Base-by-base conservation (phyloP, 2,329 filamentous ascomycete species). In the Clarireedia hainanense region DNA sequence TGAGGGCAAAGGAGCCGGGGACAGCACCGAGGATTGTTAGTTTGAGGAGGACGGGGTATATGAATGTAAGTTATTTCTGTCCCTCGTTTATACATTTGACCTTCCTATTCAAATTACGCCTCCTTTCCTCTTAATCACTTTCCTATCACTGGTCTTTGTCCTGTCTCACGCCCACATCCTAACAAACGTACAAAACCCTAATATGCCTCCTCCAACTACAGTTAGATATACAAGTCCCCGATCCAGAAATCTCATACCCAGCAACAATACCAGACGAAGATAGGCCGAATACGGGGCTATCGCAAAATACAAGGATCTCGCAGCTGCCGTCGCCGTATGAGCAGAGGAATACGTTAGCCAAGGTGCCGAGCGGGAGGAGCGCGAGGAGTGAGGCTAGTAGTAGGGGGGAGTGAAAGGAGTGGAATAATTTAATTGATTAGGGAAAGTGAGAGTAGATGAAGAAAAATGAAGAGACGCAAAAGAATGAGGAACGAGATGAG, bases 41-140 rank as follows among this genome's bases (percentile, higher is more conserved):
- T 40, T 72, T 96, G 63, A 80, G 91, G 65, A 80, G 85, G 65
- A 95, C 91, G 40, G 92, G 89, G 1, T 96, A 96, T 71, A 85
- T 96, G 84, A 91, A 80, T 63, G 85, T 88, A 72, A 73, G 83
- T 63, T 12, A 36, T 60, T 47, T 30, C 26, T 34, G 46, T n/a
- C 24, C 7, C 39, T 48, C 23, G 23, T 12, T 36, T 34, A 12
- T 26, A 17, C n/a, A 12, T 17, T n/a, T 50, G 39, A 36, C 20
- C 14, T 34, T 3, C 15, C 15, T 3, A 23, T 27, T 2, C 26
- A 2, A 4, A n/a, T 7, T 23, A 2, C 9, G 0, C 12, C n/a
- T 20, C 4, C 12, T 15, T 49, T 48, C 27, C 17, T 40, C 12
- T n/a, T 3, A 5, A n/a, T n/a, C 39, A n/a, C 37, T 42, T n/a